Base-by-base conservation (phyloP, 2,329 filamentous ascomycete species). In the Penicillium sp. region DNA sequence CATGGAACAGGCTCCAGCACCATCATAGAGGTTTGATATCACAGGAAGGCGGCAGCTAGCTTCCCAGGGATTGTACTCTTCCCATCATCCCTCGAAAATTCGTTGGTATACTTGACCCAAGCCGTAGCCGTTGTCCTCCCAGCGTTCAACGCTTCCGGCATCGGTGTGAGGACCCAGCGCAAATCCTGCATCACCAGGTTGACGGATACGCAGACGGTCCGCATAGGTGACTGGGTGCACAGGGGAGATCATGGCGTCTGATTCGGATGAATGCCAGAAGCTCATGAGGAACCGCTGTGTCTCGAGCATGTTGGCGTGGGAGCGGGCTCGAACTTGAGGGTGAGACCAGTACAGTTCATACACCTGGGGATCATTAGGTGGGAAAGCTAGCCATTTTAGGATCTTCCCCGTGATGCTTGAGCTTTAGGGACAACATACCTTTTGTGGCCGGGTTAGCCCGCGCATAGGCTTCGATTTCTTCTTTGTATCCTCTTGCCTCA, bases 41-140 rank as follows among this genome's bases (percentile, higher is more conserved):
- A 87, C 89, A 0, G 77, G 71, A 0, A 92, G 79, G 6, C 91
- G 81, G 1, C 81, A 80, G 56, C 81, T 83, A 0, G 85, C 84
- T 63, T 94, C 89, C 84, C 87, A 96, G 0, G 89, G 84, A 68
- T 95, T 88, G 67, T 89, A 91, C 1, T 79, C 69, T 57, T 92
- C 88, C 89, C 90, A 95, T 37, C 77, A 69, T 0, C 90, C 91
- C 12, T 80, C 70, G 60, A 89, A 88, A 3, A 96, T 79, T 5
- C 78, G 70, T 55, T 89, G 82, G 70, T 93, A 95, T 3, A 90
- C 45, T 33, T 58, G 73, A 0, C 85, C 84, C 62, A 90, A 90
- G 0, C 85, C 84, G 62, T 90, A 90, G 0, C 85, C 86, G 0
- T 80, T 70, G 23, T 73, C 75, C 66, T 89, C 86, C 87, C 87